Percentiles rank a stretch among this genome's conserved stretches.
phyloP scores from a whole-genome alignment of 192 early-diverging fungal species.

The Mortierella claussenii region DNA sequence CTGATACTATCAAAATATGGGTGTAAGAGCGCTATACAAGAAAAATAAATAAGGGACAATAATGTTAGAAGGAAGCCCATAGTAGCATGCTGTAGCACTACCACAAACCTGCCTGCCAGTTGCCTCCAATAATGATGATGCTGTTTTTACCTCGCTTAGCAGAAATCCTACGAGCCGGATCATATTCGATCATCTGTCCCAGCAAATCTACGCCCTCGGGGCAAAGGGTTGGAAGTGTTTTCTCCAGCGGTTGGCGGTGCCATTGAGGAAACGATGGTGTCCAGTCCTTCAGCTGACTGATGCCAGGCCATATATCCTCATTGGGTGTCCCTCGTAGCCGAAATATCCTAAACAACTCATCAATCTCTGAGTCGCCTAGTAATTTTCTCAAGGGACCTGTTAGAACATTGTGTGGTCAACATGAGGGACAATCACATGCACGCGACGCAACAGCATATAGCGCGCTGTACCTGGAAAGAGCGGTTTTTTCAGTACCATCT shows the following conservation, averaged over 20 bases:
- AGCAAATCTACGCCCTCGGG: constrained; percentile 73
- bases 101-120: no score
- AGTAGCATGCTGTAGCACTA: background rate
- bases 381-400: no score
- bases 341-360: constrained; percentile 69
- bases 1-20: constrained; percentile 73
- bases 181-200: constrained; percentile 77
- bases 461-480: constrained; percentile 90
- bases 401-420: no score
- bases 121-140: no score
- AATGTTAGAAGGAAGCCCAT: background rate
- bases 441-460: no score
- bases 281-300: constrained; percentile 60
- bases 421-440: no score
- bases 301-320: constrained; percentile 71
- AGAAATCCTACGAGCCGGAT: constrained; percentile 72
- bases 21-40: constrained; percentile 65
- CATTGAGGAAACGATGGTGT: constrained; percentile 65
- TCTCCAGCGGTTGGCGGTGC: constrained; percentile 66
- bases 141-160: constrained; percentile 63
- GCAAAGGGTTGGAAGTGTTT: constrained; percentile 75
- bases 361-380: constrained; percentile 70
- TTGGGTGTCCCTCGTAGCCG: constrained; percentile 75
- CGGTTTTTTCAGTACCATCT: constrained; percentile 83
- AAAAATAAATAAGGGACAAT: background rate